A percentile compares a stretch with the other conserved stretches of the same genome.
Conservation (phyloP, 805 yeast species). For the Wickerhamiella qilinensis region DNA sequence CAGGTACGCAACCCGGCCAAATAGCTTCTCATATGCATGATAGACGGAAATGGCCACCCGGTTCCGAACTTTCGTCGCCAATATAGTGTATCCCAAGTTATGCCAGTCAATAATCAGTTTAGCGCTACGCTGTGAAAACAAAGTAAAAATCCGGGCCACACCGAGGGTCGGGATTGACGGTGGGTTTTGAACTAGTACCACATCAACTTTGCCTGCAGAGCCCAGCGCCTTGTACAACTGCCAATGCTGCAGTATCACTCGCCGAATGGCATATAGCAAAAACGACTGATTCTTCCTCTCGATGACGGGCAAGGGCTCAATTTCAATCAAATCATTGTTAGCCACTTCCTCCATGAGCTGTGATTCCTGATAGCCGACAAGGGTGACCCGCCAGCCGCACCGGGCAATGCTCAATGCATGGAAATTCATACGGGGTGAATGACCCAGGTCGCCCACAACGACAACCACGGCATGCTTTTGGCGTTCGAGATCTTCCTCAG, state of each 20-base stretch:
- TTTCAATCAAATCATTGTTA: conserved; percentile 14
- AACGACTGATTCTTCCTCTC: conserved; percentile 28
- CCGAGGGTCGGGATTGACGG: conserved; percentile 77
- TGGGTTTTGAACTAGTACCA: conserved; percentile 64
- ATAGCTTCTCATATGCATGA: conserved; percentile 42
- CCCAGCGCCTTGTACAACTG: conserved; percentile 20
- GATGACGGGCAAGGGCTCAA: conserved; percentile 18
- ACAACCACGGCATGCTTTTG: conserved; percentile 50
- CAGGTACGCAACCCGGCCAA: conserved; percentile 49
- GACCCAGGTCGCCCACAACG: conserved; percentile 87
- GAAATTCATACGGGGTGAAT: conserved; percentile 87
- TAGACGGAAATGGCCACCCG: conserved; percentile 48
- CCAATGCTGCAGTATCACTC: conserved; percentile 41
- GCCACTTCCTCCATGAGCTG: conserved; percentile 15
- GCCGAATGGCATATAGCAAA: conserved; percentile 37
- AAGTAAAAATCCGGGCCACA: conserved; percentile 38
- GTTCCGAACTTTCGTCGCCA: conserved; percentile 43
- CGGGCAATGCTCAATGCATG: conserved; percentile 69
- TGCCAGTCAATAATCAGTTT: conserved; percentile 88
- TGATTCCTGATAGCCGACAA: conserved; percentile 55
- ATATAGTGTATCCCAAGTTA: conserved; percentile 72
- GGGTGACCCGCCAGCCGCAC: conserved; percentile 53
- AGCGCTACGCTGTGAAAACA: conserved; percentile 34
- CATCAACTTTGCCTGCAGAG: conserved; percentile 33
- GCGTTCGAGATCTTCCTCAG: conserved; percentile 9